Evolutionary conservation across 139 green algal genomes (phyloP), one percentile per base, ranked within the genome.

Genomic region (Deuterostichococcus epilithicus): DNA sequence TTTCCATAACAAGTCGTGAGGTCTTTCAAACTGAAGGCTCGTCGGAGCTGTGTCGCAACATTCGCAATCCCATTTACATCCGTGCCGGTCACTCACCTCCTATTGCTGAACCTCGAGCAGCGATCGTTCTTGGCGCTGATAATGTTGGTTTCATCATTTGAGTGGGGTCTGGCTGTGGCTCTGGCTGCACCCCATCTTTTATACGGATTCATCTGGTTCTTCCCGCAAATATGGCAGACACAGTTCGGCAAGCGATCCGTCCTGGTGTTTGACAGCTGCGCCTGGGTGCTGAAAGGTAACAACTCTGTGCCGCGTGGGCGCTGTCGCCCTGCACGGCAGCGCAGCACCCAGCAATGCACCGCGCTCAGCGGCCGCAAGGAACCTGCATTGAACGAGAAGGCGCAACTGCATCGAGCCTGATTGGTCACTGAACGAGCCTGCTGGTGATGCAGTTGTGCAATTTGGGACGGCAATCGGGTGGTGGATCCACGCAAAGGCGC

Each of bases 191-290:
- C 91, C 0, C 91, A 95, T 68, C 65, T 92, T 0, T 74, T 95
- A 1, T 95, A 95, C 66, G 86, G 85, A 18, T 88, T 81, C 71
- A 86, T 94, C 25, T 95, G 90, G 90, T 86, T 90, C 35, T 73
- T 78, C 1, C 83, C 87, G 2, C 28, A 70, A 0, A 22, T 36
- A 3, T 95, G 89, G 89, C 68, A 44, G 52, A 32, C 33, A 0
- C 2, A 76, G 13, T 95, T 93, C 58, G 58, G 76, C 6, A 86
- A 83, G 39, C 63, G 68, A 5, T 69, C 85, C 4, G 76, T 92
- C 2, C 66, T 82, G 22, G 72, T 80, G 2, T 92, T 94, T 72
- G 84, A 89, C 0, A 72, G 68, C 3, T 32, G 76, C 2, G 90
- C 89, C 1, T 81, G 78, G 25, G 1, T 85, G 2, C 73, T 89